Percentiles rank a stretch among this genome's conserved stretches.
These are phyloP conservation scores for Psilocybe tampanensis DNA, from an alignment of 768 basidiomycete species.

Conservation along the genomic window DNA sequence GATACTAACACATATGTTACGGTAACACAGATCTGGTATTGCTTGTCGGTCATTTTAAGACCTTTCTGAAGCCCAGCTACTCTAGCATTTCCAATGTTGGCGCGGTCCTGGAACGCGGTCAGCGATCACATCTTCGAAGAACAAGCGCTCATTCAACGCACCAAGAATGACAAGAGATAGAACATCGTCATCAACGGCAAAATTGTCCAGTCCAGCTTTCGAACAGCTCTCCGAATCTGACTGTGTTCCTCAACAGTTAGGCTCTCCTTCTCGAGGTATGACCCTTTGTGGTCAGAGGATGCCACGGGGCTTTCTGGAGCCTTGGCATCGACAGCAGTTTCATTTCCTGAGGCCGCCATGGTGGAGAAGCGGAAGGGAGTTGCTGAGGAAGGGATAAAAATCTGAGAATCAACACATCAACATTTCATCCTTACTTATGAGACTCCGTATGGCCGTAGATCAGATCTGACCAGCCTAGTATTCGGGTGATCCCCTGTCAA, in stretches of 20 bases:
- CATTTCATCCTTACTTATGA: constrained; percentile 1
- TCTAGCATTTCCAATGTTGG: constrained; percentile 47
- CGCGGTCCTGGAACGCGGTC: constrained; percentile 29
- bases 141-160: constrained; percentile 11
- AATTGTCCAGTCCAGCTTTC: constrained; percentile 32
- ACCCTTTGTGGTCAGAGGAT: constrained; percentile 12
- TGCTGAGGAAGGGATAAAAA: background rate
- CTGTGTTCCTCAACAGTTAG: constrained; percentile 1
- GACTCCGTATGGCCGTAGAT: background rate
- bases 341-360: constrained; percentile 1
- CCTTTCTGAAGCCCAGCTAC: constrained; percentile 51
- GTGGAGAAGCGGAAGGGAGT: background rate
- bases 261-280: constrained; percentile 12
- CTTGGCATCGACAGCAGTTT: background rate
- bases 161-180: constrained; percentile 40
- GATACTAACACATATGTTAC: constrained; percentile 33
- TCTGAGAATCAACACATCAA: background rate
- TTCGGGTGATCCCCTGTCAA: background rate
- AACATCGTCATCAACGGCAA: constrained; percentile 40
- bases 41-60: constrained; percentile 38
- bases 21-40: constrained; percentile 40
- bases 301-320: background rate
- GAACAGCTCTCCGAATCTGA: constrained; percentile 21
- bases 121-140: background rate
- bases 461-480: background rate